Base-by-base conservation (phyloP, 2,329 filamentous ascomycete genomes). In the Aspergillus sp. region DNA sequence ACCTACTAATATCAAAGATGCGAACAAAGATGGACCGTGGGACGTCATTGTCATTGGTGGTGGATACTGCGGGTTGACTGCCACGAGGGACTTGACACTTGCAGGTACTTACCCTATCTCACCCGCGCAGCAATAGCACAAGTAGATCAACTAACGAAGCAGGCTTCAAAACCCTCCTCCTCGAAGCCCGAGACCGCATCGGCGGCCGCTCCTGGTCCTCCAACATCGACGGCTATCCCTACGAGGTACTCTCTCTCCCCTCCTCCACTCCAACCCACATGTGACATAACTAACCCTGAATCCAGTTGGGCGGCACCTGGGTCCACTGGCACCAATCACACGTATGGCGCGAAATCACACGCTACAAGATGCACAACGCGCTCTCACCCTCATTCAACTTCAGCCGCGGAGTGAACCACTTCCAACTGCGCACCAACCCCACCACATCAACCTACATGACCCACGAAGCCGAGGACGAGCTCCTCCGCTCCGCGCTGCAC, bases 101-200 rank as follows among this genome's bases (percentile, higher is more conserved):
- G 39, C 39, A 42, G 39, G 39, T 42, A 19, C 10, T 0, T 19
- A 30, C n/a, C 39, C 17, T 19, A 19, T 41, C 39, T 1, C 17
- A 19, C 8, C 8, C 8, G 19, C n/a, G 1, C 3, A 41, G 5
- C 38, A 39, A n/a, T 4, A 8, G 2, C 39, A n/a, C n/a, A n/a
- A 2, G 30, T 8, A 42, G 2, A 42, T 2, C 2, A 3, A 11
- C 39, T 17, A 42, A 17, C 25, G 64, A 65, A 0, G 54, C 52
- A 23, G 71, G 73, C 6, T 59, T 51, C 8, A 47, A 25, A 15
- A 78, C 81, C 0, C 69, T 83, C 1, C 72, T 83, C 1, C 57
- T 83, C 0, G 81, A 83, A 68, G 80, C 75, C 1, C 75, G 81
- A 15, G 80, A 84, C 62, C 72, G 81, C 0, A 79, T 83, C 52